Evolutionary conservation across 129 eudicot species (phyloP), one percentile per base, ranked within the genome.

Genomic region (Rutidosis leptorrhynchoides): DNA sequence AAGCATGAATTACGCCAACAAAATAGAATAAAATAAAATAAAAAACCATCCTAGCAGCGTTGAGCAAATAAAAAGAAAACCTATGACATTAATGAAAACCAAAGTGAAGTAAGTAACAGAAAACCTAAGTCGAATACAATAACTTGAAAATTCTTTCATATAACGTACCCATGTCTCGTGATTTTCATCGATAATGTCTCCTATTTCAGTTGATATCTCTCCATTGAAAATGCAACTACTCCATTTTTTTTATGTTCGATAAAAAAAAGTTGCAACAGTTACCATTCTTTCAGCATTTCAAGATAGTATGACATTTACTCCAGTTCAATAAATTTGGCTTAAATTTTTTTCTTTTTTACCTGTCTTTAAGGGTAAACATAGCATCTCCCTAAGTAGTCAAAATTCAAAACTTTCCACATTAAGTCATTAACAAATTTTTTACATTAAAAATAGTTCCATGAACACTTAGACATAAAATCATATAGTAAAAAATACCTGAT

Each of bases 301-400:
- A n/a, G n/a, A n/a, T n/a, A n/a, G n/a, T n/a, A n/a, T n/a, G n/a
- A 69, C 55, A 28, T 24, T 68, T 55, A 55, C 37, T 16, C 33
- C 12, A 15, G 65, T 37, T n/a, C 35, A 4, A 16, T 19, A 4
- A 24, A 3, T 73, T 32, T 43, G 37, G 26, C n/a, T 69, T 37
- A 24, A 24, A 28, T 21, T 16, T 32, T 32, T 9, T 14, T 21
- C 60, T 22, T n/a, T 32, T 46, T 46, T 12, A 40, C n/a, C 46
- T 16, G 16, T 12, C 3, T 40, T 40, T 3, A 40, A 40, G 0
- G 46, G n/a, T 0, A 37, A 40, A 40, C 0, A 40, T 40, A 16
- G n/a, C 46, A 40, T 40, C 12, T 12, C n/a, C 46, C 46, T 40
- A 15, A 15, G 16, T 40, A 40, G 46, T 40, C 16, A 40, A 35